These are phyloP conservation scores for Yamadazyma ubonensis DNA, from an alignment of 805 yeast species.

Conservation along the genomic window DNA sequence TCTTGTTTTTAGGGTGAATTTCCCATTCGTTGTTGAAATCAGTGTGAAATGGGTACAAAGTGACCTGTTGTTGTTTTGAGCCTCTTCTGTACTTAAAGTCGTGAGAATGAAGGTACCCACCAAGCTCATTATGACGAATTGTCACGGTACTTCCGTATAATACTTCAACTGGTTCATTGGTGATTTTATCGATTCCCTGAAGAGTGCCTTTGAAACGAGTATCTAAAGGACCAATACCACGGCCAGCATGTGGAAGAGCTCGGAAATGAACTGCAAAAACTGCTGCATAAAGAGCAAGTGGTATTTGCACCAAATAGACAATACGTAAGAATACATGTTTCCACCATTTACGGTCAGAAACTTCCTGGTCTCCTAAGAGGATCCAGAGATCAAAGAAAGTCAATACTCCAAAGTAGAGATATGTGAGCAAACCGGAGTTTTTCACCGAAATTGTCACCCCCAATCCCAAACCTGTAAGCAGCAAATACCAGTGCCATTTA, in stretches of 20 bases:
- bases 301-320: constrained; percentile 48
- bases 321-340: constrained; percentile 43
- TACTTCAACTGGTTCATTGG: constrained; percentile 58
- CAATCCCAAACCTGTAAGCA: constrained; percentile 48
- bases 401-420: constrained; percentile 58
- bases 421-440: constrained; percentile 68
- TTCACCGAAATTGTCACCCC: constrained; percentile 64
- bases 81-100: constrained; percentile 61
- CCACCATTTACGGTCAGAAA: constrained; percentile 36
- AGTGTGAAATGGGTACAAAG: constrained; percentile 60
- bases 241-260: constrained; percentile 47
- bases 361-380: constrained; percentile 63
- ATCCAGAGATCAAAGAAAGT: constrained; percentile 60
- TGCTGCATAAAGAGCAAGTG: constrained; percentile 55
- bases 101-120: constrained; percentile 83
- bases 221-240: constrained; percentile 61
- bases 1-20: constrained; percentile 24
- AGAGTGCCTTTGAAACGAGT: constrained; percentile 67
- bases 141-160: constrained; percentile 71
- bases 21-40: constrained; percentile 73
- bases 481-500: constrained; percentile 53
- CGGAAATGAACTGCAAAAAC: constrained; percentile 59
- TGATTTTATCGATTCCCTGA: constrained; percentile 35
- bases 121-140: constrained; percentile 66
- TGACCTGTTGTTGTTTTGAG: constrained; percentile 74